Percentiles rank a stretch among this genome's conserved stretches.
Conservation (phyloP, 129 eudicot genomes). For the Lactuca saligna region DNA sequence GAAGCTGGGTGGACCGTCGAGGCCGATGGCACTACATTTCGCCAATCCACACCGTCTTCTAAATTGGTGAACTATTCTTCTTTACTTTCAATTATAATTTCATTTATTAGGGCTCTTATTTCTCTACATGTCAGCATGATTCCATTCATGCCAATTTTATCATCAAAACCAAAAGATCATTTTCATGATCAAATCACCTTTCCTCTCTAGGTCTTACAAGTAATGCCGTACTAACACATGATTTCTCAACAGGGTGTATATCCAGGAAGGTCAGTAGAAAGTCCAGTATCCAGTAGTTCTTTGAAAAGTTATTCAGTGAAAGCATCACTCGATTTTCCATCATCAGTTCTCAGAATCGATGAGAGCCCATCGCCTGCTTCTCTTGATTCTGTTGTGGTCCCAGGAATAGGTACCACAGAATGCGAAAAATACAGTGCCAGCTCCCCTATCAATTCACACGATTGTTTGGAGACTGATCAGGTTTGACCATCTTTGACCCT, state of each 20-base stretch:
- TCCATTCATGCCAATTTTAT: conserved; percentile 8
- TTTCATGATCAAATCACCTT: not conserved
- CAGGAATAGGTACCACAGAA: conserved; percentile 41
- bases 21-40: conserved; percentile 62
- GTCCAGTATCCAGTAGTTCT: conserved; percentile 56
- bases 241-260: conserved; percentile 43
- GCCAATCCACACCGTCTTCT: conserved; percentile 32
- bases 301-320: conserved; percentile 49
- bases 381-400: conserved; percentile 58
- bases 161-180: not conserved
- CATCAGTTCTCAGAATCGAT: conserved; percentile 49
- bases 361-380: conserved; percentile 61
- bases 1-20: conserved; percentile 67
- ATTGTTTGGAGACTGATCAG: conserved; percentile 59
- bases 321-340: conserved; percentile 51
- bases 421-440: conserved; percentile 46
- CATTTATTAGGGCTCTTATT: conserved; percentile 13
- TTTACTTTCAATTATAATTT: not conserved
- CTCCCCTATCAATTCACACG: conserved; percentile 46
- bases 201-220: not conserved
- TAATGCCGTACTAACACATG: not conserved
- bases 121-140: not conserved
- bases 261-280: conserved; percentile 49
- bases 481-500: conserved; percentile 24
- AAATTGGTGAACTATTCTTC: conserved; percentile 13